Percentiles rank a stretch among this genome's conserved stretches.
Evolutionary conservation across 371 early-diverging fungal genomes (phyloP).

Genomic region (Chytridium lagenaria): DNA sequence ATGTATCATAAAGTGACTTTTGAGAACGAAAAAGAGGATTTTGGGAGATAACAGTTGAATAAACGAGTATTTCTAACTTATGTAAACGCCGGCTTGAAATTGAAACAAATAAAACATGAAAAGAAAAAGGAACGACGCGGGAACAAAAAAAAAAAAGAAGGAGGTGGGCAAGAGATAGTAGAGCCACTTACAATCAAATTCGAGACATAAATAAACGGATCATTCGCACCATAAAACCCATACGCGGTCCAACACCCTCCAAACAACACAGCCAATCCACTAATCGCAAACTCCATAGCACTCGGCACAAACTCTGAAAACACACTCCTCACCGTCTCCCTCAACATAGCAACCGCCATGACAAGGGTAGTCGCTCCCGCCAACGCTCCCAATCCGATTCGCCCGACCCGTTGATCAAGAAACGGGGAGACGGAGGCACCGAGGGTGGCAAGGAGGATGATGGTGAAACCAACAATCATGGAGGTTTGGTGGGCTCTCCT

Average conservation of each 20-base stretch:
- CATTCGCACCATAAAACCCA: slow-evolving; percentile 10
- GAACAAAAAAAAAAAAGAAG: not conserved
- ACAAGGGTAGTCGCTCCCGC: not conserved
- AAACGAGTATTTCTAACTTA: too few species aligned
- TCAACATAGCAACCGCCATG: not conserved
- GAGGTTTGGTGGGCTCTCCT: not conserved
- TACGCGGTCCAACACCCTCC: slow-evolving; percentile 19
- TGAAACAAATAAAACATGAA: too few species aligned
- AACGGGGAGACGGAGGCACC: not conserved
- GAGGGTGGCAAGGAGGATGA: slow-evolving; percentile 6
- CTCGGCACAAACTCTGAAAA: not conserved
- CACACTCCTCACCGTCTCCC: not conserved
- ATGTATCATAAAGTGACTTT: too few species aligned
- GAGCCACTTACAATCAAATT: not conserved
- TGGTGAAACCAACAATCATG: not conserved
- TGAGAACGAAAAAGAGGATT: too few species aligned
- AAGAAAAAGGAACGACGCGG: not conserved
- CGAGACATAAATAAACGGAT: slow-evolving; percentile 8
- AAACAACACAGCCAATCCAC: not conserved
- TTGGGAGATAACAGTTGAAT: too few species aligned
- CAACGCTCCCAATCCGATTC: not conserved
- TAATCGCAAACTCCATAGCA: not conserved
- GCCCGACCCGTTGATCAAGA: not conserved
- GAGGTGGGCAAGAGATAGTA: not conserved
- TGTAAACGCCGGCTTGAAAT: too few species aligned